Conservation (phyloP, 495 filamentous ascomycete species). For the Trichocladium antarcticum region DNA sequence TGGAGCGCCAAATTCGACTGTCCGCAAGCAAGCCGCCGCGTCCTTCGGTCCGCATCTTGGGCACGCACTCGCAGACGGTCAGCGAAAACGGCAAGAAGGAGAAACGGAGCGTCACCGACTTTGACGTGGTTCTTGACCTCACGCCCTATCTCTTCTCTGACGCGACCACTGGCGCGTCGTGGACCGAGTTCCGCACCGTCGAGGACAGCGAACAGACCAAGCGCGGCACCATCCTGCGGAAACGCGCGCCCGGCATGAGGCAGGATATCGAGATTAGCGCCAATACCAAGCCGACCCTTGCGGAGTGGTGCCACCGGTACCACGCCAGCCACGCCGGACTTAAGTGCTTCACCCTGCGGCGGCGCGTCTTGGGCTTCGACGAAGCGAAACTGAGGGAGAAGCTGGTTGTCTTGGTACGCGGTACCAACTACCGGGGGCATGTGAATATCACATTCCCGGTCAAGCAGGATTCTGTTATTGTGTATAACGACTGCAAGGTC, state of each 20-base stretch:
- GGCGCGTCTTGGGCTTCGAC: slow-evolving; percentile 44
- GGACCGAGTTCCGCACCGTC: slow-evolving; percentile 26
- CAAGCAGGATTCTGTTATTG: slow-evolving; percentile 35
- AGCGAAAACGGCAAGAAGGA: slow-evolving; percentile 37
- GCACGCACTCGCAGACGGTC: slow-evolving; percentile 39
- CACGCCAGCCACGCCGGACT: slow-evolving; percentile 38
- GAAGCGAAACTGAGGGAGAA: slow-evolving; percentile 32
- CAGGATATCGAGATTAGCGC: slow-evolving; percentile 30
- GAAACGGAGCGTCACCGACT: slow-evolving; percentile 36
- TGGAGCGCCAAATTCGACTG: slow-evolving; percentile 33
- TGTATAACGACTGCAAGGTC: slow-evolving; percentile 44
- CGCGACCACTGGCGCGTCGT: slow-evolving; percentile 20
- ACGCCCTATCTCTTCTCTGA: slow-evolving; percentile 39
- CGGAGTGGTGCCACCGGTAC: slow-evolving; percentile 48
- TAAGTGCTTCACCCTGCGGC: slow-evolving; percentile 41
- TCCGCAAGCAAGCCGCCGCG: slow-evolving; percentile 37
- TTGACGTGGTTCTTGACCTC: slow-evolving; percentile 42
- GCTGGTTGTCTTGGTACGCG: slow-evolving; percentile 38
- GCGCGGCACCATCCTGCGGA: slow-evolving; percentile 33
- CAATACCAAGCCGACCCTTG: slow-evolving; percentile 32
- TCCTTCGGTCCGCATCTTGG: slow-evolving; percentile 37
- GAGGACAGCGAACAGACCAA: slow-evolving; percentile 31
- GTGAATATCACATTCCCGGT: slow-evolving; percentile 43
- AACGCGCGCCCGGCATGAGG: slow-evolving; percentile 31
- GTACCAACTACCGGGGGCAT: slow-evolving; percentile 51